Evolutionary conservation across 768 basidiomycete species (phyloP), one percentile per base, ranked within the genome.

Genomic region (Collybia mongolica): DNA sequence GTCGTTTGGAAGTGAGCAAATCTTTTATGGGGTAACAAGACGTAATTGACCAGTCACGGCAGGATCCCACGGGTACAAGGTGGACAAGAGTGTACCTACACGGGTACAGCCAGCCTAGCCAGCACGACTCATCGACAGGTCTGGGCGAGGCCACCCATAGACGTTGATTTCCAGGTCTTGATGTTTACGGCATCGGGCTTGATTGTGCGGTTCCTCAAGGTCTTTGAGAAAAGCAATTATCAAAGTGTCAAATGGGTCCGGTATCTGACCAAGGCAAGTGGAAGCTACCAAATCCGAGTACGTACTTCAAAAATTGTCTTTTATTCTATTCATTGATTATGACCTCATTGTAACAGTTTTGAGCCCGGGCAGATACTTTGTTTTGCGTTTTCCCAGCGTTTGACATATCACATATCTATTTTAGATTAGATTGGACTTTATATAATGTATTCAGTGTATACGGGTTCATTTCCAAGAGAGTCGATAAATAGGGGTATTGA

Each of bases 101-200:
- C 82, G 2, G 97, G 84, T 0, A 82, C 85, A 7, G 96, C 93
- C 5, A 79, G 81, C 28, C 73, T 98, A 54, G 92, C 95, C 1
- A 82, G 84, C 52, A 96, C 93, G 26, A 99, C 97, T 0, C 80
- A 84, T 52, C 86, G 93, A 28, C 94, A 98, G 78, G 86, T 96
- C 3, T 99, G 97, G 97, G 94, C 95, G 2, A 77, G 97, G 48
- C 97, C 97, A 15, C 97, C 97, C 6, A 98, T 99, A 62, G 92
- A 96, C 58, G 86, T 98, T 55, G 97, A 99, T 67, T 99, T 99
- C 72, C 93, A 95, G 72, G 97, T 99, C 50, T 77, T 99, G 58
- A 99, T 99, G 97, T 93, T 98, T 69, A 98, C 97, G 0, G 80
- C 97, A 9, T 98, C 96, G 9, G 97, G 97, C 1, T 67, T 99